Conservation (phyloP, 768 basidiomycete genomes). For the Leccinum variicolor region DNA sequence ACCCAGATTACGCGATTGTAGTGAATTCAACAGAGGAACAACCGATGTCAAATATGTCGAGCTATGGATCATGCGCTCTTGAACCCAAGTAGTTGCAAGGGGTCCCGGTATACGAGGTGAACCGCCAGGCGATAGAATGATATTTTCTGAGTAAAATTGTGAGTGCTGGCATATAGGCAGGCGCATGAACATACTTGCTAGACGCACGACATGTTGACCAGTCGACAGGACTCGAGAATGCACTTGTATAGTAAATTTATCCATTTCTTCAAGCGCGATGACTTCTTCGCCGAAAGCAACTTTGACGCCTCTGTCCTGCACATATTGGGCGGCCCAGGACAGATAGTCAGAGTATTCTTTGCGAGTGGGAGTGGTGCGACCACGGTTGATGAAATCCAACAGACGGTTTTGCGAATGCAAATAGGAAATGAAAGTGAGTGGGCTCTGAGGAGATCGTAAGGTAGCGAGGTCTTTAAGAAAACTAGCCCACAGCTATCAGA, state of each 20-base stretch:
- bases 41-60: constrained; percentile 41
- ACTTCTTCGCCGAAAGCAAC: constrained; percentile 48
- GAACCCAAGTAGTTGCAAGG: constrained; percentile 29
- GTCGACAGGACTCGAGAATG: constrained; percentile 35
- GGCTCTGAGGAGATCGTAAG: constrained; percentile 47
- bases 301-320: constrained; percentile 40
- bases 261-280: constrained; percentile 34
- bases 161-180: not conserved
- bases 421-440: constrained; percentile 52
- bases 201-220: constrained; percentile 32
- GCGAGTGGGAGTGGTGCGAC: constrained; percentile 48
- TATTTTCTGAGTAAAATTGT: constrained; percentile 34
- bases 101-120: constrained; percentile 40
- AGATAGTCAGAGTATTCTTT: constrained; percentile 56
- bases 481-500: constrained; percentile 25
- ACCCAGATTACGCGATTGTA: constrained; percentile 16
- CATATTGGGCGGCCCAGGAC: constrained; percentile 46
- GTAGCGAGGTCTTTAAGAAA: constrained; percentile 56
- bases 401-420: constrained; percentile 48
- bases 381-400: constrained; percentile 51
- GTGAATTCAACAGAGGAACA: constrained; percentile 30
- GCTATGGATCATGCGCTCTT: constrained; percentile 41
- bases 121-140: constrained; percentile 52
- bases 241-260: constrained; percentile 37
- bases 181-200: constrained; percentile 36